Evolutionary conservation across 2,329 filamentous ascomycete genomes (phyloP).

Genomic region (Fusarium decemcellulare): DNA sequence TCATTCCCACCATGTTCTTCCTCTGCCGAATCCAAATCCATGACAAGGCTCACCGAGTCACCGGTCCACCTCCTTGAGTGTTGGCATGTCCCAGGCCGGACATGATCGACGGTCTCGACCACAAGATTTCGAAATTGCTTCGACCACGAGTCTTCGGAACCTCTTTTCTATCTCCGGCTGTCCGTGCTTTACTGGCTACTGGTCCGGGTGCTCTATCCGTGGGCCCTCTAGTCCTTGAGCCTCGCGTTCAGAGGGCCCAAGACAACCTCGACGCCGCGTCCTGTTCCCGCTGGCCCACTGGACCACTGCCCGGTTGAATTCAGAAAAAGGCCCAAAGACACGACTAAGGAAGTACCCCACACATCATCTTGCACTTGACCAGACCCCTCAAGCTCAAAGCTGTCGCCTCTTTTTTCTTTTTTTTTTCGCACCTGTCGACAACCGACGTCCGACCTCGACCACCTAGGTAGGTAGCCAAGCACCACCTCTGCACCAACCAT

Average conservation of each 20-base stretch:
- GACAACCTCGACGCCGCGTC: conserved; percentile 34
- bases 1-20: conserved; percentile 17
- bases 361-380: conserved; percentile 6
- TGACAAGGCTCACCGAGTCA: conserved; percentile 33
- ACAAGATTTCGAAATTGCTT: conserved; percentile 12
- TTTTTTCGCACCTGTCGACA: background rate
- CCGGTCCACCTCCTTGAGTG: conserved; percentile 29
- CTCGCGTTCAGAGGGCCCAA: conserved; percentile 25
- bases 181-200: background rate
- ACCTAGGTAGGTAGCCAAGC: conserved; percentile 1
- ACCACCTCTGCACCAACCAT: conserved; percentile 25
- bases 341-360: conserved; percentile 2
- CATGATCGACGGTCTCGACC: conserved; percentile 38
- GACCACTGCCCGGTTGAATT: conserved; percentile 25
- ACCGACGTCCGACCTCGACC: no score
- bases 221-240: background rate
- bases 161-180: conserved; percentile 10
- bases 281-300: conserved; percentile 27
- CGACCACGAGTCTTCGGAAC: conserved; percentile 19
- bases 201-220: conserved; percentile 9
- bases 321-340: conserved; percentile 3
- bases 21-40: conserved; percentile 15
- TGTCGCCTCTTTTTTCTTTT: background rate
- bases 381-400: conserved; percentile 10
- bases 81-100: conserved; percentile 33